These are phyloP conservation scores for Seiridium cupressi DNA, from an alignment of 2,329 filamentous ascomycete species.

Conservation along the genomic window DNA sequence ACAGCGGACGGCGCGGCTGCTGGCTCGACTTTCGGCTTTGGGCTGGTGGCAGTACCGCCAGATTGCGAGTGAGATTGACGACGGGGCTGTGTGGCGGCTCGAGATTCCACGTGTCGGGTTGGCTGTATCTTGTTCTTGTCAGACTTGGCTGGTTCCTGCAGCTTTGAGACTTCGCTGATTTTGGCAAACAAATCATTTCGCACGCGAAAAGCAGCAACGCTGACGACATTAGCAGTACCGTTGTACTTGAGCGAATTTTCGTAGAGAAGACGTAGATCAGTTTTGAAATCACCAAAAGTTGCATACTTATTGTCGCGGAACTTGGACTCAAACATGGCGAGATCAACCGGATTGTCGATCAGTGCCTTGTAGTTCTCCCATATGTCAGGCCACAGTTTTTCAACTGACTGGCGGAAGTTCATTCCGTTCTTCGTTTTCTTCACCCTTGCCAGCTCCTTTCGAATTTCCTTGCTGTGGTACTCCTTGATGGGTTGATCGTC, in stretches of 20 bases:
- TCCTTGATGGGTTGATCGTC: slow-evolving; percentile 45
- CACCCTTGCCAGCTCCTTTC: slow-evolving; percentile 67
- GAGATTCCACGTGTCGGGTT: slow-evolving; percentile 43
- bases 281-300: slow-evolving; percentile 69
- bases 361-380: slow-evolving; percentile 70
- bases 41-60: slow-evolving; percentile 21
- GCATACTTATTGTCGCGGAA: slow-evolving; percentile 69
- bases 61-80: slow-evolving; percentile 16
- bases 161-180: slow-evolving; percentile 38
- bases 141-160: slow-evolving; percentile 56
- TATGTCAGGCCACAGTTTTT: slow-evolving; percentile 71
- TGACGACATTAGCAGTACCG: slow-evolving; percentile 71
- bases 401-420: slow-evolving; percentile 76
- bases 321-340: slow-evolving; percentile 77
- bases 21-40: slow-evolving; percentile 32
- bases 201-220: slow-evolving; percentile 51
- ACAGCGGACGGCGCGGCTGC: slow-evolving; percentile 19
- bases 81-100: slow-evolving; percentile 33
- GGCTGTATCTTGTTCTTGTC: slow-evolving; percentile 56
- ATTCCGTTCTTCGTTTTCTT: slow-evolving; percentile 83
- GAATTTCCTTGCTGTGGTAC: slow-evolving; percentile 28
- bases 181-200: slow-evolving; percentile 54
- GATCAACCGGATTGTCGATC: slow-evolving; percentile 78
- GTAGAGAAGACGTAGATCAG: slow-evolving; percentile 75
- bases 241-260: slow-evolving; percentile 83